Percentiles rank a stretch among this genome's conserved stretches.
Evolutionary conservation across 176 grass and related monocot species (phyloP).

Genomic region (Eremochloa ophiuroides): DNA sequence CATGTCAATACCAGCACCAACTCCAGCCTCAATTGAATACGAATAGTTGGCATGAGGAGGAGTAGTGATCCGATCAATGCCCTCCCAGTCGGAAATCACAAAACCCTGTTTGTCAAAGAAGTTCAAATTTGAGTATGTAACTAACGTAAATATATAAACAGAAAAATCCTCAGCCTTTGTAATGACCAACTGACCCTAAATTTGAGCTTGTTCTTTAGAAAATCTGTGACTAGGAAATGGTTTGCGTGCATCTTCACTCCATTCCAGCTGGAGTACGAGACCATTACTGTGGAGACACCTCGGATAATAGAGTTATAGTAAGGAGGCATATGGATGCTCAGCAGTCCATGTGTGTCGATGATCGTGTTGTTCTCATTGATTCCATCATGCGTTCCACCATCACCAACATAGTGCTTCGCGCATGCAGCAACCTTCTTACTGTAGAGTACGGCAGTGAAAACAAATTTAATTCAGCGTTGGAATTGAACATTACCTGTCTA

Average conservation of each 20-base stretch:
- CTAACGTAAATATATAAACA: background rate
- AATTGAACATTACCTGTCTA: background rate
- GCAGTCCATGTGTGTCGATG: slow-evolving; percentile 35
- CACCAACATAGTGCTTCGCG: slow-evolving; percentile 70
- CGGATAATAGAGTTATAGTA: slow-evolving; percentile 57
- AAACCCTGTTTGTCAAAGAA: slow-evolving; percentile 45
- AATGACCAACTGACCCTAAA: slow-evolving; percentile 57
- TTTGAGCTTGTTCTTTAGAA: slow-evolving; percentile 69
- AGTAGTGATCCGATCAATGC: slow-evolving; percentile 58
- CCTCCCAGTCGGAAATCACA: slow-evolving; percentile 71
- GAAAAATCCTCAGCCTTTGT: background rate
- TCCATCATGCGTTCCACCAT: slow-evolving; percentile 59
- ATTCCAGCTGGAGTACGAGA: slow-evolving; percentile 76
- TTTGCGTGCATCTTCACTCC: slow-evolving; percentile 83
- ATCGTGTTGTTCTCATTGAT: slow-evolving; percentile 78
- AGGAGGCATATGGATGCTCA: slow-evolving; percentile 72
- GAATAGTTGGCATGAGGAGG: slow-evolving; percentile 55
- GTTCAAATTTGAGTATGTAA: background rate
- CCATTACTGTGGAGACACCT: slow-evolving; percentile 79
- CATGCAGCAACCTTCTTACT: slow-evolving; percentile 77
- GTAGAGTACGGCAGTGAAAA: background rate
- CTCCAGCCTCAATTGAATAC: slow-evolving; percentile 52
- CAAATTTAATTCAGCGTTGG: background rate
- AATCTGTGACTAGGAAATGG: slow-evolving; percentile 55
- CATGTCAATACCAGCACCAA: slow-evolving; percentile 75